phyloP scores from a whole-genome alignment of 2,329 filamentous ascomycete genomes.

The Fusarium sp. region DNA sequence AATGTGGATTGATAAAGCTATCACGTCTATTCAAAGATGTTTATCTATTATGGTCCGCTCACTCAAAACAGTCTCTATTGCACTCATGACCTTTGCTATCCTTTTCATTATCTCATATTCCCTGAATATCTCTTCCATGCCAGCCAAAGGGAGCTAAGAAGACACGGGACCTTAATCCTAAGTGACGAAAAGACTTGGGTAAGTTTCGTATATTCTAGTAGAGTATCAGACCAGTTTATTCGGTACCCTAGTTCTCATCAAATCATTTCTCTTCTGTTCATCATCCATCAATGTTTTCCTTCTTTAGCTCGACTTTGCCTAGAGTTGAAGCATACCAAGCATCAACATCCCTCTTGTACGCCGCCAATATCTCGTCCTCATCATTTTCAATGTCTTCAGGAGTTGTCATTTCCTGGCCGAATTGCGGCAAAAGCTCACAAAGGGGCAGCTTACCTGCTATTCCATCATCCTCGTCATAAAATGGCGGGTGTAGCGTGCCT shows the following conservation, averaged over 20 bases:
- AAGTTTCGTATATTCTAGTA: neutral
- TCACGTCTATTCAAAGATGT: slow-evolving; percentile 1
- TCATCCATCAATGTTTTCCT: neutral
- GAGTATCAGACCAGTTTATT: neutral
- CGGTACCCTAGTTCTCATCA: neutral
- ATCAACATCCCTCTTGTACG: slow-evolving; percentile 6
- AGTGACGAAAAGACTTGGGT: neutral
- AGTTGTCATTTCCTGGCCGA: neutral
- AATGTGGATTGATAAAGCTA: slow-evolving; percentile 16
- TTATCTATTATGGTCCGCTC: neutral
- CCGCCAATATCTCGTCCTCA: slow-evolving; percentile 3
- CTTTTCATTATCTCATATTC: neutral
- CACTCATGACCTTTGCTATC: neutral
- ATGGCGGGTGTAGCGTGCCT: neutral
- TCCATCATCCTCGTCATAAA: neutral
- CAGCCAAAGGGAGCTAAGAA: neutral
- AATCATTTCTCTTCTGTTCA: neutral
- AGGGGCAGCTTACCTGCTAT: neutral
- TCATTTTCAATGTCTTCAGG: neutral
- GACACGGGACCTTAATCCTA: neutral
- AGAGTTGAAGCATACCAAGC: neutral
- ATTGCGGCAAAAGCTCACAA: slow-evolving; percentile 12
- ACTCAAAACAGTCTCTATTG: neutral
- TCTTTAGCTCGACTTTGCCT: neutral
- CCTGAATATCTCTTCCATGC: neutral